phyloP scores from a whole-genome alignment of 2,329 filamentous ascomycete genomes.

The Pseudovirgaria hyperparasitica region DNA sequence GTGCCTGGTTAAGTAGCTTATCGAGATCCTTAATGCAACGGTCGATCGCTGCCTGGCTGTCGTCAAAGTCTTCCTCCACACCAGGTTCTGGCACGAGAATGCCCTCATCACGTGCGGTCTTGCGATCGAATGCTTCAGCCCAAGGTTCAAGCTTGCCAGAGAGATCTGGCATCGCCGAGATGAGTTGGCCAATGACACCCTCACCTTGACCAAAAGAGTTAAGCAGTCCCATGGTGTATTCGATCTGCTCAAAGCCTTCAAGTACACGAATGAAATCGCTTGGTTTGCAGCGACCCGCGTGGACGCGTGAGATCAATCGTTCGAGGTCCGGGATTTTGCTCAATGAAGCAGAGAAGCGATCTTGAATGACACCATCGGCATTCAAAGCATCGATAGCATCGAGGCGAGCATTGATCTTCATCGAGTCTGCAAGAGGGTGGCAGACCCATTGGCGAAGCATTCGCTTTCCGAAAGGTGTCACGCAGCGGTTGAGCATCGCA shows the following conservation, averaged over 20 bases:
- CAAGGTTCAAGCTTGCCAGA: slow-evolving; percentile 63
- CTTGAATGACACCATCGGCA: slow-evolving; percentile 64
- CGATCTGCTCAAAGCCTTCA: slow-evolving; percentile 95
- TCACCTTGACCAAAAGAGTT: slow-evolving; percentile 61
- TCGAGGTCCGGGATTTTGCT: slow-evolving; percentile 90
- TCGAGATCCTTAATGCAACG: slow-evolving; percentile 62
- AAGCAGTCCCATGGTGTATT: slow-evolving; percentile 79
- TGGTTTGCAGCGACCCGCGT: slow-evolving; percentile 78
- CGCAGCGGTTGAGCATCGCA: slow-evolving; percentile 78
- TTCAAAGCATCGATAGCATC: slow-evolving; percentile 93
- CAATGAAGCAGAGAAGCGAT: slow-evolving; percentile 79
- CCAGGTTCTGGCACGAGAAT: slow-evolving; percentile 75
- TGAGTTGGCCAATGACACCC: slow-evolving; percentile 71
- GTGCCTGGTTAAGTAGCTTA: slow-evolving; percentile 55
- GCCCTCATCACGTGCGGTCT: slow-evolving; percentile 64
- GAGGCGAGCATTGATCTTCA: slow-evolving; percentile 81
- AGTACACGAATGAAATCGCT: slow-evolving; percentile 90
- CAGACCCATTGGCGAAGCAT: slow-evolving; percentile 96
- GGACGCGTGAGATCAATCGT: slow-evolving; percentile 83
- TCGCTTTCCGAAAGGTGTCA: slow-evolving; percentile 93
- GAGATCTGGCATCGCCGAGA: slow-evolving; percentile 77
- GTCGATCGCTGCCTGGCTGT: slow-evolving; percentile 64
- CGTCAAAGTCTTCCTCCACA: slow-evolving; percentile 85
- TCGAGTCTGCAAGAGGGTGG: slow-evolving; percentile 77
- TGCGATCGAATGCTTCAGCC: slow-evolving; percentile 83